phyloP scores from a whole-genome alignment of 192 early-diverging fungal genomes.

The Gonapodya sp. region DNA sequence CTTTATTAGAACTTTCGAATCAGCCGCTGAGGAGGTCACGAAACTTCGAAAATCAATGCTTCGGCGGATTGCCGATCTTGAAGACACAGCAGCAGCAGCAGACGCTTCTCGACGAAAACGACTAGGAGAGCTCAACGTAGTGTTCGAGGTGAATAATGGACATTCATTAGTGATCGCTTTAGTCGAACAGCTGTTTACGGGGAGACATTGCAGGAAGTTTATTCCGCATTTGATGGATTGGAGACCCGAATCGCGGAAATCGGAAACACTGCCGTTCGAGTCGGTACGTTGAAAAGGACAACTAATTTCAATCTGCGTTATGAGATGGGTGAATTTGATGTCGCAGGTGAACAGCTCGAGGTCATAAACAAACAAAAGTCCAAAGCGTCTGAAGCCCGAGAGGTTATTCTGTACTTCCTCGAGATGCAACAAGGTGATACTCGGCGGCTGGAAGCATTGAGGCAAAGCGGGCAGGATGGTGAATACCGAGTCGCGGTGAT shows the following conservation, averaged over 20 bases:
- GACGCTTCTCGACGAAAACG: conserved; percentile 67
- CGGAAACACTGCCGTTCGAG: conserved; percentile 89
- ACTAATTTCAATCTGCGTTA: neutral
- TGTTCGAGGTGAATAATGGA: conserved; percentile 56
- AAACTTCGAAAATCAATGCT: conserved; percentile 65
- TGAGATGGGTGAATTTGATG: conserved; percentile 1
- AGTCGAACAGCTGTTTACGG: neutral
- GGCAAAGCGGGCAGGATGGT: conserved; percentile 66
- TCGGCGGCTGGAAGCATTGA: conserved; percentile 62
- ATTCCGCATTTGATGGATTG: conserved; percentile 75
- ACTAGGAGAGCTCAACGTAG: conserved; percentile 63
- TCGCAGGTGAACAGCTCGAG: conserved; percentile 87
- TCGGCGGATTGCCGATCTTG: conserved; percentile 74
- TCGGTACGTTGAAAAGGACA: conserved; percentile 44
- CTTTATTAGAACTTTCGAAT: conserved; percentile 86
- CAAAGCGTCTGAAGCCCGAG: conserved; percentile 76
- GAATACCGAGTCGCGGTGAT: conserved; percentile 80
- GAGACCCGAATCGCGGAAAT: conserved; percentile 85
- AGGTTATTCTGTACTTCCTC: conserved; percentile 87
- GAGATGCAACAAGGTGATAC: conserved; percentile 76
- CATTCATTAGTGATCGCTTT: conserved; percentile 6
- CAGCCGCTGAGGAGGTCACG: conserved; percentile 71
- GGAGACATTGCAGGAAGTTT: conserved; percentile 58
- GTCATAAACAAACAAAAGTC: conserved; percentile 86
- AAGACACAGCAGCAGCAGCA: conserved; percentile 61